phyloP scores from a whole-genome alignment of 306 rosid genomes.

The Datisca glomerata region DNA sequence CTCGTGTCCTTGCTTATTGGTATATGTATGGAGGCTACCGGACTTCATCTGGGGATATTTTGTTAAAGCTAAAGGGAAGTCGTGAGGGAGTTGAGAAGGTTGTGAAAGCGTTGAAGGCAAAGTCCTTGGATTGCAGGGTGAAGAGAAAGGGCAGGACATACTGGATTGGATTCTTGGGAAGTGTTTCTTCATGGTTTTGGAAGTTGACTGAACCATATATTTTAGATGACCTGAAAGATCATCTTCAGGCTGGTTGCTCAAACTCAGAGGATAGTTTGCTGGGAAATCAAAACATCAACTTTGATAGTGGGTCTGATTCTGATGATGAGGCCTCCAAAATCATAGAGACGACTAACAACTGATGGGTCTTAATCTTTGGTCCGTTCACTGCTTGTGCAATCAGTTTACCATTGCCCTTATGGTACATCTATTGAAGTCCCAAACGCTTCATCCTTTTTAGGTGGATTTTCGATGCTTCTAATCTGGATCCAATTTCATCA shows the following conservation, averaged over 20 bases:
- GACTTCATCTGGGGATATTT: conserved; percentile 56
- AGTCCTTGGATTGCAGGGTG: conserved; percentile 67
- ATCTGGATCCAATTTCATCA: not conserved
- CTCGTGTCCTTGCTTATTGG: conserved; percentile 89
- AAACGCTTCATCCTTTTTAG: not conserved
- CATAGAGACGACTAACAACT: no score
- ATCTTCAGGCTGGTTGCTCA: conserved; percentile 23
- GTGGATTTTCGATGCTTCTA: not conserved
- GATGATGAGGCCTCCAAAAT: conserved; percentile 25
- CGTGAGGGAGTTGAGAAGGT: conserved; percentile 66
- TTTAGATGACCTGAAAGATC: conserved; percentile 36
- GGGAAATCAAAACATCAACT: conserved; percentile 28
- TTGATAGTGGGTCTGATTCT: conserved; percentile 42
- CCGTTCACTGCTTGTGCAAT: no score
- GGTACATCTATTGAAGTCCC: not conserved
- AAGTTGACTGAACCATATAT: conserved; percentile 65
- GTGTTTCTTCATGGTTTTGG: conserved; percentile 63
- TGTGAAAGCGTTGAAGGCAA: conserved; percentile 43
- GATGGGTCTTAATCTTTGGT: no score
- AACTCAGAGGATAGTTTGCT: conserved; percentile 12
- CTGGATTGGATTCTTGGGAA: conserved; percentile 84
- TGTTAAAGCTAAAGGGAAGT: conserved; percentile 66
- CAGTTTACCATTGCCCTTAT: not conserved
- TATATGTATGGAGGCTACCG: conserved; percentile 79
- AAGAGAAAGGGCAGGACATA: conserved; percentile 63